Evolutionary conservation across 2,329 filamentous ascomycete species (phyloP), one percentile per base, ranked within the genome.

Genomic region (Rhynchosporium graminicola): DNA sequence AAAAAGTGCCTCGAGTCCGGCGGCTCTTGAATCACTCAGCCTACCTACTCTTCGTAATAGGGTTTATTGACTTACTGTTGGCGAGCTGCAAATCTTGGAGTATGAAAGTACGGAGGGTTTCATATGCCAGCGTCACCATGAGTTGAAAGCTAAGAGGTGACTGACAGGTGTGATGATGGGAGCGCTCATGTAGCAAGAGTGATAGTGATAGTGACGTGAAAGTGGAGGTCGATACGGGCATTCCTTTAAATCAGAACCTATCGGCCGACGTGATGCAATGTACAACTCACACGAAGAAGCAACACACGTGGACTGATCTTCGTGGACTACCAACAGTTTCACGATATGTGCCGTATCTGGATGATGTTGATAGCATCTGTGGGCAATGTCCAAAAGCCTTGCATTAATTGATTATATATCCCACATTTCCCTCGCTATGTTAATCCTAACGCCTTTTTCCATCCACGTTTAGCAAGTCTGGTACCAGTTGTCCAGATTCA

Each of bases 401-500:
- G 36, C 10, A 54, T 54, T 54, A 42, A 54, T 28, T 40, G 12
- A 38, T 40, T 52, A 40, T 40, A 20, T 12, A 38, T 36, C 51
- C 20, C 20, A 26, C 50, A 26, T 52, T 52, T 52, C 9, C 42
- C n/a, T 10, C 33, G 47, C 29, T 54, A 42, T 28, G 12, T 33
- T 28, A 54, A 28, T 29, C 36, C 9, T 13, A 40, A 40, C 15
- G 6, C 7, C 31, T 28, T 13, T 8, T 9, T 20, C 36, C 5
- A 36, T 36, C 5, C 33, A 5, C 9, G 9, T 36, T 36, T 52
- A 59, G 45, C 57, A 59, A 26, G 36, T 36, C 36, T 59, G 46
- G 43, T 51, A 59, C 67, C 65, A 67, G 52, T 60, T 42, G 57
- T 66, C 60, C 52, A 70, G 52, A 31, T 60, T 45, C 61, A 63